Percentiles rank a stretch among this genome's conserved stretches.
Evolutionary conservation across 257 asterid species (phyloP).

Genomic region (Jaltomata sinuosa): DNA sequence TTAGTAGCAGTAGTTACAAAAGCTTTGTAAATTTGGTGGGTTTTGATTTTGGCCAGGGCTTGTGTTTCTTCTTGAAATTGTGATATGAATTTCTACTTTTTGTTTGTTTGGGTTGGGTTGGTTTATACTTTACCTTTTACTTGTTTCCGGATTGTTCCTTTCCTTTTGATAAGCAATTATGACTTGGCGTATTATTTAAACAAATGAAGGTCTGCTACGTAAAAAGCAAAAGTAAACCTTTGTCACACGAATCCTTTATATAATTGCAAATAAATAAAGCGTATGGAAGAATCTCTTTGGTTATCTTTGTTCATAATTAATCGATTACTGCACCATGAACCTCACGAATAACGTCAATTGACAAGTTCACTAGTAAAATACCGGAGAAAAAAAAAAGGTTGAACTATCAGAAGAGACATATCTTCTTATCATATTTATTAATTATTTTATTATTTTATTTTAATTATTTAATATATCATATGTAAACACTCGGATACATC

Average conservation of each 20-base stretch:
- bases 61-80: neutral
- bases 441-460: too few species aligned
- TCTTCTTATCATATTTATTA: too few species aligned
- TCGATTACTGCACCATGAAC: neutral
- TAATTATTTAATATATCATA: too few species aligned
- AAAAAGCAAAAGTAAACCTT: neutral
- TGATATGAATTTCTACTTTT: neutral
- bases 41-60: neutral
- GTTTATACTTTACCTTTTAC: neutral
- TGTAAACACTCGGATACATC: too few species aligned
- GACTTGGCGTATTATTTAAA: neutral
- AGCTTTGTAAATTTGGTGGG: conserved; percentile 9
- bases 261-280: neutral
- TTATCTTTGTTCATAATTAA: neutral
- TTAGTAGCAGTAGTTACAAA: neutral
- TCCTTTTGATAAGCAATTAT: neutral
- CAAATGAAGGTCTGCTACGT: neutral
- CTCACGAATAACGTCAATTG: neutral
- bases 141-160: neutral
- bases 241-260: neutral
- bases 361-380: neutral
- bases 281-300: neutral
- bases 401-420: too few species aligned
- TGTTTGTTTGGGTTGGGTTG: neutral
- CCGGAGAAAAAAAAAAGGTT: too few species aligned